Evolutionary conservation across 176 grass and related monocot species (phyloP), one percentile per base, ranked within the genome.

Genomic region (Aegilops tauschii): DNA sequence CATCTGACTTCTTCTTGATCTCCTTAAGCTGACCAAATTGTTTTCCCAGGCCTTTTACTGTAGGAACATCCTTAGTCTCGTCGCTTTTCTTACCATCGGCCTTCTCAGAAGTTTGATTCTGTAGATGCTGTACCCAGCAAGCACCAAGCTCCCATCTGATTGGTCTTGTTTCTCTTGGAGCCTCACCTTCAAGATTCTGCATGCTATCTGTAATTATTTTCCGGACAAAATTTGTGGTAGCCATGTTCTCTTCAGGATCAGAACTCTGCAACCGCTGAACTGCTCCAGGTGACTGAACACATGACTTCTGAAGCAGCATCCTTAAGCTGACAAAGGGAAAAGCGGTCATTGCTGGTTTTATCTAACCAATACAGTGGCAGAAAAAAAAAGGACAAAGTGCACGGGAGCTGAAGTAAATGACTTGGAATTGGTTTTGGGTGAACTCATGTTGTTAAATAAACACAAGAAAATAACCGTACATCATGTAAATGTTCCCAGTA

Each of bases 71-170:
- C 78, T 90, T 98, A 28, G 63, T 83, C 12, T 93, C 87, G 11
- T 94, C 94, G 34, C 35, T 87, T 92, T 93, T 94, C 76, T 96
- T 98, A n/a, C 79, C 65, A 45, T 96, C 92, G 12, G 73, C 84
- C 66, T 98, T 98, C 65, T 90, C 94, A 49, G 93, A 90, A 90
- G 90, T 47, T 63, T 89, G 90, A 61, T 91, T 98, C 76, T 98
- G 97, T 85, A 98, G 83, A 91, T 98, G 92, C 27, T 98, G 97
- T 82, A 98, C 92, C 97, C 97, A 98, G 73, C 97, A 98, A 82
- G 97, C 94, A 72, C 97, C 97, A 81, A 98, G 97, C 58, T 98
- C 97, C 97, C 97, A 98, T 90, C 94, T 94, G 61, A 95, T 95
- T 31, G 87, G 84, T 79, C 83, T 92, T 85, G 78, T 94, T 85